Evolutionary conservation across 768 basidiomycete species (phyloP).

Genomic region (Xanthoconium stramineum): DNA sequence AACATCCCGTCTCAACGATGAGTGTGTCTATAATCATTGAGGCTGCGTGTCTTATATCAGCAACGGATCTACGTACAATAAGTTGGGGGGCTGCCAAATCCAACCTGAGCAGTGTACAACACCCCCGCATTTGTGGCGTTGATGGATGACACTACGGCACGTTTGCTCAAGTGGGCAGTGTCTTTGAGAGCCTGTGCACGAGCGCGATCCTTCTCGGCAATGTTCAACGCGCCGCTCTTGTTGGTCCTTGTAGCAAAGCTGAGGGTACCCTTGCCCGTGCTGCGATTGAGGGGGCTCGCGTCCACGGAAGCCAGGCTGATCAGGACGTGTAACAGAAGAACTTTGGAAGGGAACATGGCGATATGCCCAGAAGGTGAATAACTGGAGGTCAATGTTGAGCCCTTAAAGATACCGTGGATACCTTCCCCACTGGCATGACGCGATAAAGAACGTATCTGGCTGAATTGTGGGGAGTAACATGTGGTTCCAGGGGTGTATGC

Average conservation of each 20-base stretch:
- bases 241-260: slow-evolving; percentile 17
- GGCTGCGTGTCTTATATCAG: no score
- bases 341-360: slow-evolving; percentile 15
- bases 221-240: slow-evolving; percentile 2
- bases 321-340: slow-evolving; percentile 14
- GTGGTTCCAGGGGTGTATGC: no score
- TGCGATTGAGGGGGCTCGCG: slow-evolving; percentile 14
- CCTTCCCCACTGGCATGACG: background rate
- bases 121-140: slow-evolving; percentile 20
- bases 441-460: background rate
- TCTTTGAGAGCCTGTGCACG: slow-evolving; percentile 3
- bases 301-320: slow-evolving; percentile 10
- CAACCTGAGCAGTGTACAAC: slow-evolving; percentile 28
- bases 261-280: slow-evolving; percentile 12
- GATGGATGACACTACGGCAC: background rate
- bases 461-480: no score
- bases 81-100: slow-evolving; percentile 19
- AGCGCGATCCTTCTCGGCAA: slow-evolving; percentile 6
- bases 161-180: slow-evolving; percentile 29
- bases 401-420: background rate
- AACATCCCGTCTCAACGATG: slow-evolving; percentile 27
- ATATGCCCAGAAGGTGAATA: no score
- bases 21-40: slow-evolving; percentile 21
- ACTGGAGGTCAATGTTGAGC: background rate
- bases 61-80: slow-evolving; percentile 9